Conservation (phyloP, 345 rosid genomes). For the Corchorus olitorius region DNA sequence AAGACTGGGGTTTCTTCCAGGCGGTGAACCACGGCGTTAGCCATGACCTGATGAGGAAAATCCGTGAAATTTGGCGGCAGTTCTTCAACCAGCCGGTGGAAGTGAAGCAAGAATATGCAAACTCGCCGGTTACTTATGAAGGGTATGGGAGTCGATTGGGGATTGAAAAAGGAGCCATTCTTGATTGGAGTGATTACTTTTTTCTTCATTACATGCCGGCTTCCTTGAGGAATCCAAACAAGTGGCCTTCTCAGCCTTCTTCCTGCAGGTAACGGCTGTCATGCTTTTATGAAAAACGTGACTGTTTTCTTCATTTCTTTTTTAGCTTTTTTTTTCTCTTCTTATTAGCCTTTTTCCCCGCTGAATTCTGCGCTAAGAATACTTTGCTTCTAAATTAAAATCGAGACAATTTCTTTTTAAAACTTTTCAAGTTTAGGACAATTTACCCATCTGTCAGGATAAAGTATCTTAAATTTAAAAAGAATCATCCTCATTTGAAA, state of each 20-base stretch:
- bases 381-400: too few relatives aligned
- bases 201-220: conserved; percentile 71
- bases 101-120: conserved; percentile 61
- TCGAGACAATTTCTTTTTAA: too few relatives aligned
- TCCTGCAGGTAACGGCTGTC: conserved; percentile 51
- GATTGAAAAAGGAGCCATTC: conserved; percentile 70
- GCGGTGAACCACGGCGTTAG: conserved; percentile 87
- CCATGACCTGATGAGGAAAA: conserved; percentile 49
- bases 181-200: conserved; percentile 96
- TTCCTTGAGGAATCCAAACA: conserved; percentile 44
- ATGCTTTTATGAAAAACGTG: neutral
- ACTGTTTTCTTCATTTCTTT: neutral
- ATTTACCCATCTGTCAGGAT: too few relatives aligned
- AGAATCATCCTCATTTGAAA: too few relatives aligned
- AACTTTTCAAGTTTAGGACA: too few relatives aligned
- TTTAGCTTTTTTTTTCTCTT: too few relatives aligned
- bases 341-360: too few relatives aligned
- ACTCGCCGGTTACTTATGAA: conserved; percentile 79
- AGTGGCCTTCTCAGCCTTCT: conserved; percentile 81
- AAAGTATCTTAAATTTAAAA: too few relatives aligned
- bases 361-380: too few relatives aligned
- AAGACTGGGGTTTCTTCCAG: conserved; percentile 93
- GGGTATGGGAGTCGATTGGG: conserved; percentile 96
- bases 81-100: conserved; percentile 80
- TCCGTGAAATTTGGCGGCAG: conserved; percentile 61